A percentile compares a stretch with the other conserved stretches of the same genome.
Conservation (phyloP, 2,329 filamentous ascomycete species). For the Colletotrichum cereale region DNA sequence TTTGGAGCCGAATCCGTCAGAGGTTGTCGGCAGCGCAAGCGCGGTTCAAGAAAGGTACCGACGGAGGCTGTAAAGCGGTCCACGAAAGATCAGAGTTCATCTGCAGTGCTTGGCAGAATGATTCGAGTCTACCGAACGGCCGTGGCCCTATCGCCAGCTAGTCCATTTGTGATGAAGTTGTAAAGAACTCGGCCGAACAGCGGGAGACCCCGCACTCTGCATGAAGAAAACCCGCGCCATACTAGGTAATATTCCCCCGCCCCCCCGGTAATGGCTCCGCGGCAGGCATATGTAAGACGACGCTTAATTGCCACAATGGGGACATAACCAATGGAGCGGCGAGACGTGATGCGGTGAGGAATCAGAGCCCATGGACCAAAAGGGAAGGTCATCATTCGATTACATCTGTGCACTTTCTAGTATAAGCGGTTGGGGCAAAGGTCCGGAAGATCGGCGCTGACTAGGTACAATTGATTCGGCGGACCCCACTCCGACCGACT, state of each 20-base stretch:
- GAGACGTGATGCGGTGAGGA: background rate
- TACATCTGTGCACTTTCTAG: background rate
- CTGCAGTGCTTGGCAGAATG: background rate
- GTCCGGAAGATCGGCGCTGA: slow-evolving; percentile 15
- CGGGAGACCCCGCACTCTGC: slow-evolving; percentile 32
- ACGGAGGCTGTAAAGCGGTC: background rate
- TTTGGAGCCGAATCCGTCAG: background rate
- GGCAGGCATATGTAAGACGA: slow-evolving; percentile 2
- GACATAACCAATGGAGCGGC: background rate
- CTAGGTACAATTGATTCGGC: background rate
- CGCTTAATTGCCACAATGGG: slow-evolving; percentile 15
- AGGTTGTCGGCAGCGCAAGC: background rate
- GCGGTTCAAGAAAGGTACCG: background rate
- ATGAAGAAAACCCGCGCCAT: background rate
- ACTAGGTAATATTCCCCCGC: background rate
- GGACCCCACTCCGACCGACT: background rate
- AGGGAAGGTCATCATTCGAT: slow-evolving; percentile 21
- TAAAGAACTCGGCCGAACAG: background rate
- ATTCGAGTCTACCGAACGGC: background rate
- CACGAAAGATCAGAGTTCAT: background rate
- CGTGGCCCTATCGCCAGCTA: background rate
- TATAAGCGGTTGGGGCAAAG: slow-evolving; percentile 6
- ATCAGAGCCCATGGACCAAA: slow-evolving; percentile 12
- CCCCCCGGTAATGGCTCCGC: background rate
- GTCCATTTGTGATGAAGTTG: background rate